Evolutionary conservation across 352 stramenopile genomes (phyloP).

Genomic region (Globisporangium cylindrosporum): DNA sequence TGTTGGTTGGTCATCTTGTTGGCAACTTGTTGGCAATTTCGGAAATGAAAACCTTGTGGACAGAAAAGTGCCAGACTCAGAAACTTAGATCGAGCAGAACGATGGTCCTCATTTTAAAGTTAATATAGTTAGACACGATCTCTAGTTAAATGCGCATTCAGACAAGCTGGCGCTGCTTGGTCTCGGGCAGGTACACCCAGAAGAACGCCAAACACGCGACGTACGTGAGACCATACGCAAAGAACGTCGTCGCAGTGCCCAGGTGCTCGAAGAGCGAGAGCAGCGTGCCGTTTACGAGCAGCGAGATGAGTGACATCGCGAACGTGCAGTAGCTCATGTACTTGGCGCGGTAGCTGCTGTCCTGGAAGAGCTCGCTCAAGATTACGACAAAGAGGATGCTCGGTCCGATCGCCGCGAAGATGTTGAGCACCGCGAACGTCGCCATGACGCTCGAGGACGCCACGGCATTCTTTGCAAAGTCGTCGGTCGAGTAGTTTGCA

Average conservation of each 20-base stretch:
- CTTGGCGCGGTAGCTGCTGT: slow-evolving; percentile 72
- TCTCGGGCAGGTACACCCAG: slow-evolving; percentile 68
- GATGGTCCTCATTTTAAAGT: neutral
- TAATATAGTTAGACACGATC: neutral
- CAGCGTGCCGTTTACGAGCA: slow-evolving; percentile 81
- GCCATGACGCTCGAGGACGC: slow-evolving; percentile 56
- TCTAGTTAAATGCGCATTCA: slow-evolving; percentile 11
- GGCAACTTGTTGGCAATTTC: too few relatives aligned
- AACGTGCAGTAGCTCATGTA: slow-evolving; percentile 91
- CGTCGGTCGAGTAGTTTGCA: slow-evolving; percentile 56
- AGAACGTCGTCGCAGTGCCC: slow-evolving; percentile 64
- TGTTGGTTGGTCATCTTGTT: too few relatives aligned
- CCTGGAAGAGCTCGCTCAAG: slow-evolving; percentile 80
- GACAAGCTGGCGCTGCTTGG: slow-evolving; percentile 72
- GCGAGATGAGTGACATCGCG: slow-evolving; percentile 82
- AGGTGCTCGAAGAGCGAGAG: slow-evolving; percentile 72
- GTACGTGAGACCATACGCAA: slow-evolving; percentile 66
- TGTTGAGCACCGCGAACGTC: slow-evolving; percentile 70
- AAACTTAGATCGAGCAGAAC: too few relatives aligned
- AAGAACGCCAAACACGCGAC: slow-evolving; percentile 68
- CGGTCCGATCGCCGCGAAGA: slow-evolving; percentile 70
- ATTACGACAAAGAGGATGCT: slow-evolving; percentile 85
- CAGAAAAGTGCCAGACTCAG: too few relatives aligned
- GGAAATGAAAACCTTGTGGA: too few relatives aligned
- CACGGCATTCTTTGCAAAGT: slow-evolving; percentile 42